Percentiles rank a stretch among this genome's conserved stretches.
phyloP scores from a whole-genome alignment of 306 rosid genomes.

The Benincasa hispida region DNA sequence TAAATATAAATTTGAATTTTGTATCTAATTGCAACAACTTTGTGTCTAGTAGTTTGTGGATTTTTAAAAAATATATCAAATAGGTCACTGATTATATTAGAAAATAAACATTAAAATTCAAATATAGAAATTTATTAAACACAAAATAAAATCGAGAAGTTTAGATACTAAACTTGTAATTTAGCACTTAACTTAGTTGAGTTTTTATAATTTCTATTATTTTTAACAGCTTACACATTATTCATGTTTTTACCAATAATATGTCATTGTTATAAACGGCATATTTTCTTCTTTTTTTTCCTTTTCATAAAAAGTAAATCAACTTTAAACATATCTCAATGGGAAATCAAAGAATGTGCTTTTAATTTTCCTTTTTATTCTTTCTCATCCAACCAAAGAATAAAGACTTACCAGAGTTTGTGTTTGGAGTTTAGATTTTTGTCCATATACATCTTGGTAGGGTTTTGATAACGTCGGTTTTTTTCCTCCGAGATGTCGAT shows the following conservation, averaged over 20 bases:
- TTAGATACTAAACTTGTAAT: no score
- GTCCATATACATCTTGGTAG: background rate
- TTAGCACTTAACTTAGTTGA: no score
- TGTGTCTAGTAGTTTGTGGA: no score
- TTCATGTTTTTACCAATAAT: background rate
- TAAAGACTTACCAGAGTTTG: background rate
- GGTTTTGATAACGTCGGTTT: background rate
- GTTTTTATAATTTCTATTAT: no score
- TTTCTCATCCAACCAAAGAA: background rate
- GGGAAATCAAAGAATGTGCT: background rate
- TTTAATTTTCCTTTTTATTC: background rate
- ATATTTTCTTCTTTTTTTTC: background rate
- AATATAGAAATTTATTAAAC: no score
- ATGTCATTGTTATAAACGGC: background rate
- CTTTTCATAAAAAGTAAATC: background rate
- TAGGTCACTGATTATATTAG: no score
- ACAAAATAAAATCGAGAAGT: no score
- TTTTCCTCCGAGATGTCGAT: background rate
- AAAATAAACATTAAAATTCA: no score
- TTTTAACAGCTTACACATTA: background rate
- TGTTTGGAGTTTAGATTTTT: background rate
- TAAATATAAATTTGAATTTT: no score
- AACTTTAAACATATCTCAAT: background rate
- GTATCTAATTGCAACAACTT: no score
- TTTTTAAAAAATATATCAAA: no score